Evolutionary conservation across 139 green algal genomes (phyloP), one percentile per base, ranked within the genome.

Genomic region (Trebouxia sp.): DNA sequence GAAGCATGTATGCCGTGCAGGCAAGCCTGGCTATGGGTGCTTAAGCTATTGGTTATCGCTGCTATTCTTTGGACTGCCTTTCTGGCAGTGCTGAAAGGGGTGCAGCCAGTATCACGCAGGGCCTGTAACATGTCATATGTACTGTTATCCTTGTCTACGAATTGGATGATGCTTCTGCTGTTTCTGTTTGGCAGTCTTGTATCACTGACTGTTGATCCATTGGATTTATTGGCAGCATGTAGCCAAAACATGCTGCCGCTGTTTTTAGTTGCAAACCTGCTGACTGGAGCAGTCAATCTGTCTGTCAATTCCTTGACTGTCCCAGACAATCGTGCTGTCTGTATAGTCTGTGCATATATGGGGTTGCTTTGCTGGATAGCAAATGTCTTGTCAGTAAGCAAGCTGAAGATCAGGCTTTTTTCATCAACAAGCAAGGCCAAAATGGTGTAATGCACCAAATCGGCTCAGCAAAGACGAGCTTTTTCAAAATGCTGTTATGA

Each of bases 41-140:
- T 24, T 12, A 51, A 35, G 41, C 41, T 77, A 28, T 26, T 77
- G 1, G 9, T 28, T 15, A 55, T 51, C 12, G 41, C 43, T 37
- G 69, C 24, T 3, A 37, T 56, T 39, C 69, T 77, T 1, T 56
- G 88, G 87, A 56, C 43, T 11, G 75, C 72, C 10, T 81, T 83
- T 58, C 30, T 72, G n/a, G 43, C 65, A 8, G 83, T 86, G 45
- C 2, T 10, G 0, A 8, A 24, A 26, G 53, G 24, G 12, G 48
- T 92, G 43, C 84, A 95, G 85, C 83, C 85, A 0, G 80, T 92
- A 6, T 96, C 90, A 0, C 80, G 94, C 24, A 89, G 93, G 35
- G 83, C 87, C n/a, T 93, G 87, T 86, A 98, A 98, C 77, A 82
- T 85, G 0, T 65, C 91, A 1, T 98, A 96, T 80, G 85, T 97